phyloP scores from a whole-genome alignment of 2,329 filamentous ascomycete species.

The Curvularia sp. region DNA sequence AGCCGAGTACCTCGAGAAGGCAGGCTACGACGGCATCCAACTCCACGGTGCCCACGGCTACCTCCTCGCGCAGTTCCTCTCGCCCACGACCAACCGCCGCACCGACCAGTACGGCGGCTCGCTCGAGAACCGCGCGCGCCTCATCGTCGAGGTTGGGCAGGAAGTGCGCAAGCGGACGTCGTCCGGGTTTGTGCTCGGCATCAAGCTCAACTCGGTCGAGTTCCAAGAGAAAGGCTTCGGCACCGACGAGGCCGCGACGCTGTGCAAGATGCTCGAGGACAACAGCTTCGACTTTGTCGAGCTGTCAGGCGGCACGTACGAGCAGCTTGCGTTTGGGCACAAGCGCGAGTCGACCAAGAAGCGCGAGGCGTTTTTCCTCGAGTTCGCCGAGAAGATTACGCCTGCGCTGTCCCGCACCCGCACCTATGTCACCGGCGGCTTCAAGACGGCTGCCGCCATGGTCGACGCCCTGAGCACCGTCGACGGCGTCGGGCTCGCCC shows the following conservation, averaged over 20 bases:
- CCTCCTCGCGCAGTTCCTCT: slow-evolving; percentile 57
- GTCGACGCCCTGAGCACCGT: slow-evolving; percentile 64
- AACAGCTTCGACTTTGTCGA: slow-evolving; percentile 65
- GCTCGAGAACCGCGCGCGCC: slow-evolving; percentile 53
- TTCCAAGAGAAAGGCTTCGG: slow-evolving; percentile 62
- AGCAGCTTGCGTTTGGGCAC: slow-evolving; percentile 61
- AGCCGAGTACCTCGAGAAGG: slow-evolving; percentile 67
- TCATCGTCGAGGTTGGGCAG: slow-evolving; percentile 52
- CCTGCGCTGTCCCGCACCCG: slow-evolving; percentile 64
- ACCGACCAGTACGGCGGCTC: slow-evolving; percentile 56
- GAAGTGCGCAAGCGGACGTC: slow-evolving; percentile 50
- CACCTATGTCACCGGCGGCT: slow-evolving; percentile 66
- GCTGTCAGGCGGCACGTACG: slow-evolving; percentile 67
- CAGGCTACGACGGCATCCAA: slow-evolving; percentile 64
- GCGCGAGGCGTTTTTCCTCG: slow-evolving; percentile 67
- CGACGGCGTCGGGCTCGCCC: slow-evolving; percentile 67
- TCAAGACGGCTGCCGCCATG: slow-evolving; percentile 65
- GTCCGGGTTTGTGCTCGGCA: slow-evolving; percentile 57
- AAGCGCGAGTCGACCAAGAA: slow-evolving; percentile 63
- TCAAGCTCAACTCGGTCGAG: slow-evolving; percentile 67
- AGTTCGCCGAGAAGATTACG: slow-evolving; percentile 63
- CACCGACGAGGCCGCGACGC: slow-evolving; percentile 58
- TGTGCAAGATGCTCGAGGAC: slow-evolving; percentile 59
- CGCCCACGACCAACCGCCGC: slow-evolving; percentile 52
- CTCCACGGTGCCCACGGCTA: slow-evolving; percentile 57